Evolutionary conservation across 805 yeast genomes (phyloP).

Genomic region (Metschnikowia chrysomelidarum): DNA sequence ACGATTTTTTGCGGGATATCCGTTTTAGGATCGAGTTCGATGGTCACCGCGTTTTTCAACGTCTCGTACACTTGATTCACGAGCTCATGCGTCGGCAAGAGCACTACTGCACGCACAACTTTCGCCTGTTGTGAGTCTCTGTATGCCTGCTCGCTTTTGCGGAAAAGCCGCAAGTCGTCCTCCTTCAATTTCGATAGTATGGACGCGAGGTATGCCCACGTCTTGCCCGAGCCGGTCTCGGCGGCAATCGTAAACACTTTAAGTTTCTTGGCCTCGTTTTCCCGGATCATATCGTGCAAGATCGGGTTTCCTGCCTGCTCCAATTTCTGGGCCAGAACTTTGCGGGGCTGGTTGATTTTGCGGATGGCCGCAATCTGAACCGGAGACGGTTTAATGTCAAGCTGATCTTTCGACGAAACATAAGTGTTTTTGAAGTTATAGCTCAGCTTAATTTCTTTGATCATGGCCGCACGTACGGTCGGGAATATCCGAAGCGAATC

Average conservation of each 20-base stretch:
- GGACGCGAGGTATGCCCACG: slow-evolving; percentile 86
- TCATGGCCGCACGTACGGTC: slow-evolving; percentile 58
- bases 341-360: slow-evolving; percentile 46
- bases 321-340: slow-evolving; percentile 23
- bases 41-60: slow-evolving; percentile 29
- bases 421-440: slow-evolving; percentile 36
- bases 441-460: slow-evolving; percentile 47
- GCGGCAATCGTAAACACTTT: slow-evolving; percentile 83
- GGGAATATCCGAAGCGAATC: slow-evolving; percentile 67
- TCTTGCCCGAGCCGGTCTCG: slow-evolving; percentile 96
- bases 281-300: slow-evolving; percentile 25
- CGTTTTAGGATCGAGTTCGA: slow-evolving; percentile 21
- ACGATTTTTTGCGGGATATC: slow-evolving; percentile 18
- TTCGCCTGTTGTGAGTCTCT: slow-evolving; percentile 26
- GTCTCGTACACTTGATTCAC: slow-evolving; percentile 72
- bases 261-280: slow-evolving; percentile 33
- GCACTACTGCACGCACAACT: slow-evolving; percentile 63
- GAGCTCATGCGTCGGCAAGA: slow-evolving; percentile 88
- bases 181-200: slow-evolving; percentile 65
- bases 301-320: slow-evolving; percentile 30
- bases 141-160: slow-evolving; percentile 20
- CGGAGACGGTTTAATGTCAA: slow-evolving; percentile 61
- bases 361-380: slow-evolving; percentile 78
- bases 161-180: slow-evolving; percentile 40
- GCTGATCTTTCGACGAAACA: slow-evolving; percentile 28